These are phyloP conservation scores for Ceratobasidium sp. DNA, from an alignment of 1,284 basidiomycete species.

Conservation along the genomic window DNA sequence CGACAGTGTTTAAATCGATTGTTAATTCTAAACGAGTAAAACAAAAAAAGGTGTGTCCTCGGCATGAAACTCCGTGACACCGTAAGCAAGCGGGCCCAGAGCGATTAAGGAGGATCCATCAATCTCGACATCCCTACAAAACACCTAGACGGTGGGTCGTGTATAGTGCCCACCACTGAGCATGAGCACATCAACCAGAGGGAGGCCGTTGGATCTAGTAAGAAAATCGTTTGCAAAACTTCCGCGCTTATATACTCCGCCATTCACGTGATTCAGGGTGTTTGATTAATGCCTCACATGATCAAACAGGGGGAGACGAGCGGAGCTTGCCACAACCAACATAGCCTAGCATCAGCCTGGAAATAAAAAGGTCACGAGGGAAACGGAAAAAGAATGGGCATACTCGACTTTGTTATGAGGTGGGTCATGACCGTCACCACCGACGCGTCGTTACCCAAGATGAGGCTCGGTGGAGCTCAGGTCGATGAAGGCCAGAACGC, in stretches of 20 bases:
- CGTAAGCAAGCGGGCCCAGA: constrained; percentile 70
- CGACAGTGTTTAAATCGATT: not conserved
- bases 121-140: constrained; percentile 55
- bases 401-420: not conserved
- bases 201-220: constrained; percentile 21
- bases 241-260: constrained; percentile 9
- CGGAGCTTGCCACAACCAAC: not conserved
- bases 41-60: constrained; percentile 60
- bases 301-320: not conserved
- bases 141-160: not conserved
- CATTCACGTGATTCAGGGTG: constrained; percentile 7
- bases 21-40: not conserved
- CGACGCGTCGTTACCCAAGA: constrained; percentile 20
- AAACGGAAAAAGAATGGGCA: not conserved
- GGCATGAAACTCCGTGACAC: constrained; percentile 80
- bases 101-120: constrained; percentile 75
- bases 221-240: constrained; percentile 18
- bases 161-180: constrained; percentile 50
- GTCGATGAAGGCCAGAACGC: constrained; percentile 30
- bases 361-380: not conserved
- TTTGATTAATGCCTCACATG: not conserved
- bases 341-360: not conserved
- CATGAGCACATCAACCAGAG: constrained; percentile 1
- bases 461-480: constrained; percentile 19
- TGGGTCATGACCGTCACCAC: constrained; percentile 14